These are phyloP conservation scores for Castanopsis chinensis DNA, from an alignment of 306 rosid species.

Conservation along the genomic window DNA sequence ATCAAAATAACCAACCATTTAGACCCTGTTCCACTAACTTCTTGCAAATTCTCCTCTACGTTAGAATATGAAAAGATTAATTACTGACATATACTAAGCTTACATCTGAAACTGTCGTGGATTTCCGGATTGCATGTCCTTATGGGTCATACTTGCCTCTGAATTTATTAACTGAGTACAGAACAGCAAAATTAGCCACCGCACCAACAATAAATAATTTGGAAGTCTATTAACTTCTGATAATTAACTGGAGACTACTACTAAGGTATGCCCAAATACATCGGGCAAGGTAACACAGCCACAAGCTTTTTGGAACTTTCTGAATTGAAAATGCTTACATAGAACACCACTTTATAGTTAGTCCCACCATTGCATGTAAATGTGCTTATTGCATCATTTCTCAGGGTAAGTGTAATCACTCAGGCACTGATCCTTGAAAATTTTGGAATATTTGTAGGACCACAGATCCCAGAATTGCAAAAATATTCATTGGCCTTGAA, in stretches of 20 bases:
- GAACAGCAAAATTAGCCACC: slow-evolving; percentile 48
- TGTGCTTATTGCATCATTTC: slow-evolving; percentile 52
- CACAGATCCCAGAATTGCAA: slow-evolving; percentile 31
- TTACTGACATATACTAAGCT: background rate
- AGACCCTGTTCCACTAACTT: background rate
- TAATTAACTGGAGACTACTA: slow-evolving; percentile 4
- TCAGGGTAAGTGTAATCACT: slow-evolving; percentile 46
- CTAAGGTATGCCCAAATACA: slow-evolving; percentile 53
- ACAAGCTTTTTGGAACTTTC: slow-evolving; percentile 57
- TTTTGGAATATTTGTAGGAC: slow-evolving; percentile 41
- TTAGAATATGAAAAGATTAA: background rate
- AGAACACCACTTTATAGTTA: slow-evolving; percentile 35
- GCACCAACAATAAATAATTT: slow-evolving; percentile 37
- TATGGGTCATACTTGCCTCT: slow-evolving; percentile 13
- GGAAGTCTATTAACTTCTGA: slow-evolving; percentile 25
- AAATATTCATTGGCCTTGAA: slow-evolving; percentile 40
- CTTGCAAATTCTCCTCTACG: background rate
- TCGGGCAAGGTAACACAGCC: slow-evolving; percentile 50
- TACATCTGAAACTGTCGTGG: background rate
- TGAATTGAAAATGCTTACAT: slow-evolving; percentile 60
- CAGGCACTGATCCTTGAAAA: slow-evolving; percentile 48
- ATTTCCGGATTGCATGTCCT: background rate
- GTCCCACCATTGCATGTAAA: slow-evolving; percentile 46
- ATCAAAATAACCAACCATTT: background rate
- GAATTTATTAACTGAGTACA: slow-evolving; percentile 39